These are phyloP conservation scores for Paxillus involutus DNA, from an alignment of 768 basidiomycete species.

Conservation along the genomic window DNA sequence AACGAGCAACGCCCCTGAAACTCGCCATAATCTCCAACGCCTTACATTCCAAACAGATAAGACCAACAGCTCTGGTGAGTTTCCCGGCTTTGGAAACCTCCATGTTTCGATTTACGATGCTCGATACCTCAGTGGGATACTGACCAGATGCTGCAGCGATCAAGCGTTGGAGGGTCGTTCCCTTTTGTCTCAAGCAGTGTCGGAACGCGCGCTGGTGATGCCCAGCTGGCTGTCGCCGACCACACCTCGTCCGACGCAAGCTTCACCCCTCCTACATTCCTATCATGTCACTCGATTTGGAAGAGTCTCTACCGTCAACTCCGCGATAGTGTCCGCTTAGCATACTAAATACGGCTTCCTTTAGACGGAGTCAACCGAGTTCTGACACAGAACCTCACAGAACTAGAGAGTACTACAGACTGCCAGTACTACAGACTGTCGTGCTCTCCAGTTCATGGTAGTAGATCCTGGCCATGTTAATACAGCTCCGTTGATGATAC, in stretches of 20 bases:
- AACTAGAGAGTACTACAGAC: too few species aligned
- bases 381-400: not conserved
- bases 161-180: not conserved
- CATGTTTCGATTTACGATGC: not conserved
- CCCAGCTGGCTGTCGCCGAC: not conserved
- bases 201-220: not conserved
- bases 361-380: conserved; percentile 21
- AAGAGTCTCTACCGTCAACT: conserved; percentile 23
- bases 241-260: not conserved
- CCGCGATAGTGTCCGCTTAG: conserved; percentile 28
- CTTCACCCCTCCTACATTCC: conserved; percentile 5
- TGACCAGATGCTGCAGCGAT: not conserved
- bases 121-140: not conserved
- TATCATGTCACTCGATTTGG: conserved; percentile 29
- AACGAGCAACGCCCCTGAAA: not conserved
- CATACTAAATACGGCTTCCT: conserved; percentile 29
- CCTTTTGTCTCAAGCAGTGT: not conserved
- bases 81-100: too few species aligned
- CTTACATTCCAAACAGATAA: not conserved
- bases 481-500: not conserved
- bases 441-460: not conserved
- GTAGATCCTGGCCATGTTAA: not conserved
- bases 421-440: not conserved
- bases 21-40: not conserved
- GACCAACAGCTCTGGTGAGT: not conserved